phyloP scores from a whole-genome alignment of 208 protist genomes.

The Endotrypanum monterogeii region DNA sequence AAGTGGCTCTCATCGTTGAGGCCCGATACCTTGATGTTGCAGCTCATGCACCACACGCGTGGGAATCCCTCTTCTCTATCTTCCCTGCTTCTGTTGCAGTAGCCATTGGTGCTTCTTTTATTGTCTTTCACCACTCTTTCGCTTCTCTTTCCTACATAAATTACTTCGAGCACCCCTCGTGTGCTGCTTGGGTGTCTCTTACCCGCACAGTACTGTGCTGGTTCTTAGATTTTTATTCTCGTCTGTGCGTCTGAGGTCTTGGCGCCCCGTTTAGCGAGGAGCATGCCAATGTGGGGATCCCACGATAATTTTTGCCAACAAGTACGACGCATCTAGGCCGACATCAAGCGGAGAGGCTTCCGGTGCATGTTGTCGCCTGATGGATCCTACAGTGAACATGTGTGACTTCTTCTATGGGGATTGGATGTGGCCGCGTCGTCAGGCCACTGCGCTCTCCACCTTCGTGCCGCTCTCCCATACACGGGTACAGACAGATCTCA shows the following conservation, averaged over 20 bases:
- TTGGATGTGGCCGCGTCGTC: neutral
- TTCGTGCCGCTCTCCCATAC: conserved; percentile 6
- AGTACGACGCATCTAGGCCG: neutral
- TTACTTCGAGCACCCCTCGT: neutral
- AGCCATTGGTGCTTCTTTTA: neutral
- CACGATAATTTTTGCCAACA: neutral
- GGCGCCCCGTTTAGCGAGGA: neutral
- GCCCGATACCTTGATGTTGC: neutral
- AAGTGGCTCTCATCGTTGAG: neutral
- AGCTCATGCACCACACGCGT: neutral
- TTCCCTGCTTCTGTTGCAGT: no score
- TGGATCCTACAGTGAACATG: neutral
- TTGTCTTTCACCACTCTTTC: neutral
- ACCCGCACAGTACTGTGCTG: neutral
- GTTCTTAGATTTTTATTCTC: neutral
- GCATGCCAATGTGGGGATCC: neutral
- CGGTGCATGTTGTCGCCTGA: neutral
- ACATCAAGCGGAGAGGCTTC: neutral
- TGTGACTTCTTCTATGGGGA: conserved; percentile 14
- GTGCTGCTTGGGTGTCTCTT: neutral
- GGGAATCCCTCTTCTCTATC: neutral
- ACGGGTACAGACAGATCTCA: neutral
- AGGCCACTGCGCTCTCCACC: no score
- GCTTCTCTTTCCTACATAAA: no score
- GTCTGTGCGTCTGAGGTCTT: no score